Base-by-base conservation (phyloP, 176 grass and related monocot species). In the Eleusine indica region DNA sequence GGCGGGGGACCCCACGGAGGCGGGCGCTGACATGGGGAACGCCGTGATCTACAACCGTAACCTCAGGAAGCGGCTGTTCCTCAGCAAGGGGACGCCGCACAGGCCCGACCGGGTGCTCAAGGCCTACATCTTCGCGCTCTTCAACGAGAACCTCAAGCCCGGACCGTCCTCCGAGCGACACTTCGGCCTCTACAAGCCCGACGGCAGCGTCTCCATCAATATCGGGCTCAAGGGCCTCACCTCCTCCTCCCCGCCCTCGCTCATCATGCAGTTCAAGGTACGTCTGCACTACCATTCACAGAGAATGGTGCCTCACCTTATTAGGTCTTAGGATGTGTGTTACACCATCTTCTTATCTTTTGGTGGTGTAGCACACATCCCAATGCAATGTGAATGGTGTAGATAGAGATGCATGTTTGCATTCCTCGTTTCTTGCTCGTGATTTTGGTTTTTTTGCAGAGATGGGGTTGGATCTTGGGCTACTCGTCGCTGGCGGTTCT, bases 111-210 rank as follows among this genome's bases (percentile, higher is more conserved):
- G 71, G 77, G 83, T 71, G 40, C 80, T 86, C 54, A 87, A 90
- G 82, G 91, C 93, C 0, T 98, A 94, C 83, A 80, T 95, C 81
- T 98, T 98, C 87, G 96, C 96, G 14, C 86, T 98, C 68, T 98
- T 95, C 87, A 95, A 98, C 63, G 96, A 98, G 87, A 22, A 98
- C 83, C 82, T 73, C 43, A 98, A 98, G 77, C 47, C 62, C 0
- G 96, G 96, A 0, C 85, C 93, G 2, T 17, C 29, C 21, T 87
- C 91, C 83, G 96, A 99, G 89, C 85, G 86, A 0, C 93, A 95
- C 48, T 99, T 77, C 81, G 96, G 91, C 2, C 81, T 99, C 44
- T 99, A 92, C 90, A 94, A 92, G 68, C 87, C 93, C 70, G 91
- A 99, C 74, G 91, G 93, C 77, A 94, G 91, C 72, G 86, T 96